Conservation (phyloP, 495 filamentous ascomycete species). For the Glutinoglossum americanum region DNA sequence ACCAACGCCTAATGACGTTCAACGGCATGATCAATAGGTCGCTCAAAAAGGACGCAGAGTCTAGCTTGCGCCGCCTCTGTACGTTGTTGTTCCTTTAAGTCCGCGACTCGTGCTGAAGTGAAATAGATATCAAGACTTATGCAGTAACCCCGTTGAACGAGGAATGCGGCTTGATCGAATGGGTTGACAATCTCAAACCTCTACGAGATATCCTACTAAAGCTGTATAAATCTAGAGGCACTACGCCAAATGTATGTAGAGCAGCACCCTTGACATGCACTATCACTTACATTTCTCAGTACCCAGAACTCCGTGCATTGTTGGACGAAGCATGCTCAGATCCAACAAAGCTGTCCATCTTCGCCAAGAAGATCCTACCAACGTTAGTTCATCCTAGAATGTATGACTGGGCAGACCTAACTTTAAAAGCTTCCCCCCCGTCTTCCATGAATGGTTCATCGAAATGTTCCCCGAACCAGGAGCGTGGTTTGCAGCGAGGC, state of each 20-base stretch:
- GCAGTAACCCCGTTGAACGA: constrained; percentile 92
- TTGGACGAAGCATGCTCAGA: constrained; percentile 35
- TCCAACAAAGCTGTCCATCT: constrained; percentile 36
- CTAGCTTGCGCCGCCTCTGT: constrained; percentile 61
- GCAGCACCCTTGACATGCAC: neutral
- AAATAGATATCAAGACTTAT: constrained; percentile 77
- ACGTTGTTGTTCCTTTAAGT: constrained; percentile 2
- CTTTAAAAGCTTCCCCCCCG: constrained; percentile 42
- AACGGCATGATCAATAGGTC: constrained; percentile 93
- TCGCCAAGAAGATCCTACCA: constrained; percentile 36
- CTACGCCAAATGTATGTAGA: constrained; percentile 27
- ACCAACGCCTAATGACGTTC: constrained; percentile 97
- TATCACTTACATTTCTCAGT: constrained; percentile 18
- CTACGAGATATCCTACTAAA: constrained; percentile 75
- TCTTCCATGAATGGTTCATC: constrained; percentile 86
- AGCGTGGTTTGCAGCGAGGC: constrained; percentile 75
- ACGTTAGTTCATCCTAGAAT: constrained; percentile 12
- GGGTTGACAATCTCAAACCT: constrained; percentile 92
- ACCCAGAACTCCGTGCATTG: constrained; percentile 31
- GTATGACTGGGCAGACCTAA: neutral
- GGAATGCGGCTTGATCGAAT: constrained; percentile 94
- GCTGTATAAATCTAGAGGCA: constrained; percentile 48
- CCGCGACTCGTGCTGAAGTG: neutral
- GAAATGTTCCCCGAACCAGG: constrained; percentile 84
- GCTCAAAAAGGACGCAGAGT: constrained; percentile 73